Percentiles rank a stretch among this genome's conserved stretches.
Evolutionary conservation across 2,329 filamentous ascomycete species (phyloP).

Genomic region (Thermomyces lanuginosus): DNA sequence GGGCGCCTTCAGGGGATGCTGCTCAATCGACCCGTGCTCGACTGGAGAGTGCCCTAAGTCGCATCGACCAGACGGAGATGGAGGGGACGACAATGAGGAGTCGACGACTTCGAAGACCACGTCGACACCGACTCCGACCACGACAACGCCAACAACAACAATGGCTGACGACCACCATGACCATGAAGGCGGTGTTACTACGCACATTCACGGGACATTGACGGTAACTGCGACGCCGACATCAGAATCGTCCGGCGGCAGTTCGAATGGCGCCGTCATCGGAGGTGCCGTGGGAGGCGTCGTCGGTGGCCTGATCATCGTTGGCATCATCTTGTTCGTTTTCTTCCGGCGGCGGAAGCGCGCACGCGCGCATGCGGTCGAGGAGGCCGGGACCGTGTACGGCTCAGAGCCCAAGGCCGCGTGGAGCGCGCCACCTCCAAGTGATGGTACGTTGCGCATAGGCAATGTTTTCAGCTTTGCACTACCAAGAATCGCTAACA

Average conservation of each 20-base stretch:
- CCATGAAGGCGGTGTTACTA: too few species aligned
- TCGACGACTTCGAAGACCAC: background rate
- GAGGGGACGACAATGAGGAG: background rate
- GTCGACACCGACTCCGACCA: background rate
- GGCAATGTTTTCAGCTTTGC: too few species aligned
- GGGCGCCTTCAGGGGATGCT: constrained; percentile 16
- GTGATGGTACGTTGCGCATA: too few species aligned
- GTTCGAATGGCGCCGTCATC: constrained; percentile 9
- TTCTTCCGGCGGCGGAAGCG: constrained; percentile 10
- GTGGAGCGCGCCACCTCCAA: too few species aligned
- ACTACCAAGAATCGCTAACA: too few species aligned
- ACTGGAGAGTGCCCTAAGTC: constrained; percentile 14
- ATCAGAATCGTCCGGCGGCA: too few species aligned
- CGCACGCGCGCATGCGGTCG: too few species aligned
- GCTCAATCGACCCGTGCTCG: constrained; percentile 17
- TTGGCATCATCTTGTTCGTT: constrained; percentile 7
- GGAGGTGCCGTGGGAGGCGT: constrained; percentile 12
- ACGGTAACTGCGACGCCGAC: too few species aligned
- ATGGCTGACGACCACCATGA: too few species aligned
- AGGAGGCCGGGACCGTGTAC: too few species aligned
- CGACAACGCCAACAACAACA: background rate
- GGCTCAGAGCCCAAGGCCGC: too few species aligned
- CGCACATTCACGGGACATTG: too few species aligned
- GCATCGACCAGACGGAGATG: background rate
- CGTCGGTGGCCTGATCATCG: constrained; percentile 4